Percentiles rank a stretch among this genome's conserved stretches.
Conservation (phyloP, 495 filamentous ascomycete species). For the Xylaria castorea region DNA sequence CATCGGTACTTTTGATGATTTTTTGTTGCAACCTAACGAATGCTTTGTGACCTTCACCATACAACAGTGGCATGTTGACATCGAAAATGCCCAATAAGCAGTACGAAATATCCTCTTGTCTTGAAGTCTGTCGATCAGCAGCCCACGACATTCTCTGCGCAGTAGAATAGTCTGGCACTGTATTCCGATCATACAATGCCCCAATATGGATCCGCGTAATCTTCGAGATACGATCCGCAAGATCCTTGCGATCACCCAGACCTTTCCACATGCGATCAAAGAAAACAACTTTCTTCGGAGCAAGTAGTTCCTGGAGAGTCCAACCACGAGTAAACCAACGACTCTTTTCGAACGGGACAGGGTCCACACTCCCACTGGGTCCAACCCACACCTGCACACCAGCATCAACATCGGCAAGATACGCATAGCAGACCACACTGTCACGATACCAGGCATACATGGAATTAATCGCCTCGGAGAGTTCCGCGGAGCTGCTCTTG, state of each 20-base stretch:
- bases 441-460: conserved; percentile 51
- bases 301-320: conserved; percentile 55
- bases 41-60: conserved; percentile 45
- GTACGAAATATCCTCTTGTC: conserved; percentile 46
- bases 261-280: conserved; percentile 41
- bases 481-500: conserved; percentile 50
- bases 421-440: conserved; percentile 45
- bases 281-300: conserved; percentile 45
- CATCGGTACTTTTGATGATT: conserved; percentile 39
- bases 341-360: conserved; percentile 38
- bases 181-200: conserved; percentile 30
- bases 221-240: conserved; percentile 30
- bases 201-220: conserved; percentile 41
- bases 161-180: conserved; percentile 33
- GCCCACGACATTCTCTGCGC: conserved; percentile 50
- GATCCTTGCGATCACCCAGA: conserved; percentile 34
- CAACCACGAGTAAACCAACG: conserved; percentile 54
- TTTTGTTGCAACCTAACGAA: conserved; percentile 44
- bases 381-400: not conserved
- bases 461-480: conserved; percentile 50
- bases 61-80: conserved; percentile 48
- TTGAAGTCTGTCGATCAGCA: conserved; percentile 35
- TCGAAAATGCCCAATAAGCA: conserved; percentile 47
- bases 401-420: conserved; percentile 42
- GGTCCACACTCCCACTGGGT: not conserved